Base-by-base conservation (phyloP, 192 early-diverging fungal genomes). In the Piromyces finnis region DNA sequence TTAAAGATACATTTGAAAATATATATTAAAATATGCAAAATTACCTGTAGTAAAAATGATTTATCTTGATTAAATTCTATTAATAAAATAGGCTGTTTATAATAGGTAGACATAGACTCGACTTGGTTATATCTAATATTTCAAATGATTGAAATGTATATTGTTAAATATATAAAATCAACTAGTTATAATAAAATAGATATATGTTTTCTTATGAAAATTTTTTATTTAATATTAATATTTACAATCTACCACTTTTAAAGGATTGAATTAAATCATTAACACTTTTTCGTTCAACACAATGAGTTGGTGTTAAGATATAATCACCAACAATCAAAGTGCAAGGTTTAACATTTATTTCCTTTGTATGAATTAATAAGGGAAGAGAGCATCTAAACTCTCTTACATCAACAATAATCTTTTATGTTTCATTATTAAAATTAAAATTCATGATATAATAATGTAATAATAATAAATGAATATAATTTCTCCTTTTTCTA, bases 311-410 rank as follows among this genome's bases (percentile, higher is more conserved):
- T 39, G 91, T 91, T 17, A 99, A 85, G 15, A 99, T 89, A 82
- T 98, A 99, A 85, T 99, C 97, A 59, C 96, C 97, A 0, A 99
- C 92, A 82, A 91, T 90, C 12, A 99, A 84, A 1, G 97, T 99
- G 81, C 91, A 92, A 26, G 96, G 94, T 26, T 89, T 82, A 12
- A 99, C 84, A 16, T 86, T 83, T 82, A 96, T 89, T 15, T 94
- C 90, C 27, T 89, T 88, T 28, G 91, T 88, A 81, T 97, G 94
- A 3, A 99, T 84, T 30, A 95, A 87, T 2, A 92, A 90, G 2
- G 97, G 96, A n/a, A 99, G 82, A 11, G 96, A 91, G 30, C 94
- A 92, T 18, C 95, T 87, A 82, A 99, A 97, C 83, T 99, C 97
- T 80, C 97, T 92, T 80, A 93, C 87, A 84, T 99, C 97, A 1